These are phyloP conservation scores for Lichtheimia ornata DNA, from an alignment of 371 early-diverging fungal species.

Conservation along the genomic window DNA sequence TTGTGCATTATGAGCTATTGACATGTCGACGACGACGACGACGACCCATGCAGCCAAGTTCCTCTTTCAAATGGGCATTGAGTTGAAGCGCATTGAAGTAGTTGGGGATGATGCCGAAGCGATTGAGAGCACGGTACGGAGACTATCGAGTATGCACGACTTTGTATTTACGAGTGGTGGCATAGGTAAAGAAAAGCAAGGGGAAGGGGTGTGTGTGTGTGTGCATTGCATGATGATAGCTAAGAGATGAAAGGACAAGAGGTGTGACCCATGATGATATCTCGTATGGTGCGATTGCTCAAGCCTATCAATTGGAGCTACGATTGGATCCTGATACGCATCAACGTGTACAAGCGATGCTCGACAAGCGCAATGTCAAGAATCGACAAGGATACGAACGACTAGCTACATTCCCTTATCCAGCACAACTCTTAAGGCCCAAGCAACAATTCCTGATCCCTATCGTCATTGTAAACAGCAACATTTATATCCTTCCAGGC, in stretches of 20 bases:
- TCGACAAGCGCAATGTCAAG: constrained; percentile 16
- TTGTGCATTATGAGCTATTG: background rate
- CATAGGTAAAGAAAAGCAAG: constrained; percentile 39
- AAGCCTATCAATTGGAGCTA: constrained; percentile 54
- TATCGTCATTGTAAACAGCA: constrained; percentile 25
- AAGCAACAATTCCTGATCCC: constrained; percentile 46
- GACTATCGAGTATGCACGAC: constrained; percentile 47
- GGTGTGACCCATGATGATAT: constrained; percentile 72
- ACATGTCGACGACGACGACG: background rate
- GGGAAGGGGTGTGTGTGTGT: background rate
- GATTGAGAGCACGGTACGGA: constrained; percentile 47
- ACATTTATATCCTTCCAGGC: constrained; percentile 75
- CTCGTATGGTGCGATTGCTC: constrained; percentile 68
- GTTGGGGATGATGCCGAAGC: constrained; percentile 52
- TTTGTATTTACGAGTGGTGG: constrained; percentile 74
- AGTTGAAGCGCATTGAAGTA: constrained; percentile 55
- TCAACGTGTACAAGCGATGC: constrained; percentile 39
- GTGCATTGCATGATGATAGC: background rate
- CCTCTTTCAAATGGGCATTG: constrained; percentile 60
- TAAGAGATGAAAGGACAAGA: constrained; percentile 5
- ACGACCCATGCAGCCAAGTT: constrained; percentile 45
- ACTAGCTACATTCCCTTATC: constrained; percentile 64
- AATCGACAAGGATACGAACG: constrained; percentile 39
- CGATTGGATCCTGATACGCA: constrained; percentile 53
- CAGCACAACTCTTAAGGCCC: constrained; percentile 39